Percentiles rank a stretch among this genome's conserved stretches.
Evolutionary conservation across 176 grass and related monocot species (phyloP).

Genomic region (Aegilops speltoides): DNA sequence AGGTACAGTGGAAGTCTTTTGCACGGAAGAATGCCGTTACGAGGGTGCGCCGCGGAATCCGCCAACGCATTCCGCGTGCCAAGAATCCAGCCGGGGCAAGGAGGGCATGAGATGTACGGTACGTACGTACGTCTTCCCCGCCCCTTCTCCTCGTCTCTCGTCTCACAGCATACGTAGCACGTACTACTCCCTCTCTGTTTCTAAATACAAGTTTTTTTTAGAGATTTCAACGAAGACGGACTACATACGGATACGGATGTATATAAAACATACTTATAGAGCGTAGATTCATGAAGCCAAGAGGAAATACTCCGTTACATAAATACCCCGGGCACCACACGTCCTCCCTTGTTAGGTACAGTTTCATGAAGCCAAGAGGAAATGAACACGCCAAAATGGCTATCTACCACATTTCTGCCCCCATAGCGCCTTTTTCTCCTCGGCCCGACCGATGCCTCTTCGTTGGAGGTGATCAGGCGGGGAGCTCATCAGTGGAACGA

Average conservation of each 20-base stretch:
- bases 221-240: no score
- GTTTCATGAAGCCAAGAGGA: background rate
- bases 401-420: background rate
- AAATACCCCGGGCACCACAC: background rate
- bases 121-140: background rate
- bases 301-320: background rate
- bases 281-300: no score
- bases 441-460: background rate
- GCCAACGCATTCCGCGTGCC: constrained; percentile 31
- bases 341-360: background rate
- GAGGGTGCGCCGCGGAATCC: background rate
- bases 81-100: constrained; percentile 28
- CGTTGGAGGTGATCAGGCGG: background rate
- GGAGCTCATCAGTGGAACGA: background rate
- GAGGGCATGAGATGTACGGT: constrained; percentile 29
- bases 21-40: constrained; percentile 23
- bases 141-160: background rate
- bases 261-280: no score
- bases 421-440: background rate
- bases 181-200: no score
- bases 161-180: no score
- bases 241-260: no score
- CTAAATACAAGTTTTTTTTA: no score
- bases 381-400: background rate
- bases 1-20: background rate